A percentile compares a stretch with the other conserved stretches of the same genome.
phyloP scores from a whole-genome alignment of 768 basidiomycete species.

The Daedalea quercina region DNA sequence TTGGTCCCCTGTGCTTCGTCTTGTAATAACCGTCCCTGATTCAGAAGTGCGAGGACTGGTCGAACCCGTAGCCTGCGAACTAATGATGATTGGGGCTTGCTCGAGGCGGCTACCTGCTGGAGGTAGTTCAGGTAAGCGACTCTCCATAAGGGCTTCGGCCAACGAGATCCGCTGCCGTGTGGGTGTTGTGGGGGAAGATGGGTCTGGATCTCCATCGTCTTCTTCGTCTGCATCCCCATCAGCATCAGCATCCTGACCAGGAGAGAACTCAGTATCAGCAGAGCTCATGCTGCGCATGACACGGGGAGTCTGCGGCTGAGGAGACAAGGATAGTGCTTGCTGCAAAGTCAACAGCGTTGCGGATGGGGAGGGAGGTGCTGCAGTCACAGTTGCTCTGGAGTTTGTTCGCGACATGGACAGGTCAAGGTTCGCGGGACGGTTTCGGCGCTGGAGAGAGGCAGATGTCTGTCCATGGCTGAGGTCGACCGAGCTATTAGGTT shows the following conservation, averaged over 20 bases:
- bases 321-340: constrained; percentile 51
- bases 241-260: constrained; percentile 40
- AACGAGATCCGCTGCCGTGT: constrained; percentile 60
- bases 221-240: constrained; percentile 44
- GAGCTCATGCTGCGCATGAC: constrained; percentile 8
- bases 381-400: constrained; percentile 29
- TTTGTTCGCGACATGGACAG: constrained; percentile 28
- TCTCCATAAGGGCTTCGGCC: constrained; percentile 70
- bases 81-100: constrained; percentile 64
- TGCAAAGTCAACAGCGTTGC: constrained; percentile 59
- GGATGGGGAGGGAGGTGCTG: constrained; percentile 45
- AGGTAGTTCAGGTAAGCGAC: constrained; percentile 68
- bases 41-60: constrained; percentile 44
- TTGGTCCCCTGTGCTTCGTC: constrained; percentile 25
- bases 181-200: constrained; percentile 25
- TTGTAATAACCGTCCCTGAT: constrained; percentile 17
- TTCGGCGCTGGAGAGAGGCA: constrained; percentile 26
- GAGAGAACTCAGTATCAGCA: constrained; percentile 3
- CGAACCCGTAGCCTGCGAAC: constrained; percentile 38
- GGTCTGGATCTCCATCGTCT: constrained; percentile 25
- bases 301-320: constrained; percentile 26
- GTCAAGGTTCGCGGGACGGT: constrained; percentile 65
- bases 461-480: constrained; percentile 24
- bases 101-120: constrained; percentile 59
- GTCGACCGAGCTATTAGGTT: constrained; percentile 15